A percentile compares a stretch with the other conserved stretches of the same genome.
Evolutionary conservation across 441 rosid species (phyloP).

Genomic region (Gossypium davidsonii): DNA sequence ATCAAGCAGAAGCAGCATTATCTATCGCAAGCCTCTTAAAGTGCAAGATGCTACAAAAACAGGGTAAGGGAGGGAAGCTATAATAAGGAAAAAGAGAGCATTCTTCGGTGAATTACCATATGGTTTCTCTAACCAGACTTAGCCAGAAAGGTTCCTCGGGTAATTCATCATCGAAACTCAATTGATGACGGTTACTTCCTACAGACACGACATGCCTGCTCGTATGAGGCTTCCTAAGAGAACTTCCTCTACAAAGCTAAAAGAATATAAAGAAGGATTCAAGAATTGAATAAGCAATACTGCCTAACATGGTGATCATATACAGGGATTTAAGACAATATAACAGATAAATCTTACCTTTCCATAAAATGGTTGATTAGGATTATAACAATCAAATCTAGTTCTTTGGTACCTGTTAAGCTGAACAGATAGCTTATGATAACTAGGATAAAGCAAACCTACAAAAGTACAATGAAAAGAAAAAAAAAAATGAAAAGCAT

Average conservation of each 20-base stretch:
- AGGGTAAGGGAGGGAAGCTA: background rate
- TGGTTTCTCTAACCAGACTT: conserved; percentile 36
- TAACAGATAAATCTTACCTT: conserved; percentile 18
- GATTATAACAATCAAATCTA: conserved; percentile 1
- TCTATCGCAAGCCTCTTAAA: background rate
- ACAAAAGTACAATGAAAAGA: background rate
- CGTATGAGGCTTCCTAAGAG: background rate
- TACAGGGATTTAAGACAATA: background rate
- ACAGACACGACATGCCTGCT: conserved; percentile 20
- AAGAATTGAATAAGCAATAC: background rate
- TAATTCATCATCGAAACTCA: conserved; percentile 23
- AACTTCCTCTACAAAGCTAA: conserved; percentile 25
- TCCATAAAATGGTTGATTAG: background rate
- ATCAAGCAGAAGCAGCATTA: background rate
- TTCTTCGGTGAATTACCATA: conserved; percentile 34
- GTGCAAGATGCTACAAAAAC: background rate
- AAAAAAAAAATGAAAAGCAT: background rate
- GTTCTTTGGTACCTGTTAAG: conserved; percentile 13
- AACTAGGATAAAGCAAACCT: conserved; percentile 23
- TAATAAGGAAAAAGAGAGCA: background rate
- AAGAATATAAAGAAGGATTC: conserved; percentile 1
- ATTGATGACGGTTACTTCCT: conserved; percentile 25
- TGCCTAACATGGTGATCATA: background rate
- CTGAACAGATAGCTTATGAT: conserved; percentile 10
- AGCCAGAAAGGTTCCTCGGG: conserved; percentile 44